A percentile compares a stretch with the other conserved stretches of the same genome.
phyloP scores from a whole-genome alignment of 2,329 filamentous ascomycete genomes.

The Alternaria rosae region DNA sequence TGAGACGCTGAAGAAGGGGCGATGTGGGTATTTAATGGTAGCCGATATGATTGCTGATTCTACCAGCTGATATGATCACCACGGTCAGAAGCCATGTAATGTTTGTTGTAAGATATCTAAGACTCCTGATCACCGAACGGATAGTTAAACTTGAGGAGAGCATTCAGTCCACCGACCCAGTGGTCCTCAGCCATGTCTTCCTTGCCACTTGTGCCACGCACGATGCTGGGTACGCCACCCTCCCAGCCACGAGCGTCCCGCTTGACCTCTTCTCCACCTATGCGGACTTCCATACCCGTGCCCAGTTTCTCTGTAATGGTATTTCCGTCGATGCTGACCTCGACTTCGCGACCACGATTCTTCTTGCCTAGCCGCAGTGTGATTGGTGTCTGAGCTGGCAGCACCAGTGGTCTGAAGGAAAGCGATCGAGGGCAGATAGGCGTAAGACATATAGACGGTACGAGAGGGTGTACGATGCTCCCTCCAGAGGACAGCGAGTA shows the following conservation, averaged over 20 bases:
- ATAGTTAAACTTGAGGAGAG: slow-evolving; percentile 95
- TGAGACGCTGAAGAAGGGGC: neutral
- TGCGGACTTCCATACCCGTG: slow-evolving; percentile 74
- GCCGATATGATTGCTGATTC: neutral
- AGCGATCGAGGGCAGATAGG: slow-evolving; percentile 93
- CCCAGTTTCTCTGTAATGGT: slow-evolving; percentile 53
- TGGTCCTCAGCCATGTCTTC: slow-evolving; percentile 74
- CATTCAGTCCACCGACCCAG: slow-evolving; percentile 95
- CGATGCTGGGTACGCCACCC: slow-evolving; percentile 91
- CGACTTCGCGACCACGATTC: slow-evolving; percentile 58
- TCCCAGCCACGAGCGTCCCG: slow-evolving; percentile 61
- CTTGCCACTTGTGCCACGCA: slow-evolving; percentile 62
- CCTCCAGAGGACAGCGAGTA: slow-evolving; percentile 94
- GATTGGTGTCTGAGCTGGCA: slow-evolving; percentile 86
- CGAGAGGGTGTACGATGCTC: slow-evolving; percentile 91
- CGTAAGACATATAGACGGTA: slow-evolving; percentile 86
- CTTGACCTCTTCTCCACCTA: slow-evolving; percentile 81
- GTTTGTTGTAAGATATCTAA: neutral
- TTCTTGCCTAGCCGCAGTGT: slow-evolving; percentile 78
- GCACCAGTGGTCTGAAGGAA: slow-evolving; percentile 87
- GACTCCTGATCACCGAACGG: slow-evolving; percentile 74
- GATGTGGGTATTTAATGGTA: neutral
- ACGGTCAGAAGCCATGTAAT: neutral
- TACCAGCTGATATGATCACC: neutral
- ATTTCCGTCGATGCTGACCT: slow-evolving; percentile 60